Conservation (phyloP, 208 protist species). For the Trypanosomatidae sp. region DNA sequence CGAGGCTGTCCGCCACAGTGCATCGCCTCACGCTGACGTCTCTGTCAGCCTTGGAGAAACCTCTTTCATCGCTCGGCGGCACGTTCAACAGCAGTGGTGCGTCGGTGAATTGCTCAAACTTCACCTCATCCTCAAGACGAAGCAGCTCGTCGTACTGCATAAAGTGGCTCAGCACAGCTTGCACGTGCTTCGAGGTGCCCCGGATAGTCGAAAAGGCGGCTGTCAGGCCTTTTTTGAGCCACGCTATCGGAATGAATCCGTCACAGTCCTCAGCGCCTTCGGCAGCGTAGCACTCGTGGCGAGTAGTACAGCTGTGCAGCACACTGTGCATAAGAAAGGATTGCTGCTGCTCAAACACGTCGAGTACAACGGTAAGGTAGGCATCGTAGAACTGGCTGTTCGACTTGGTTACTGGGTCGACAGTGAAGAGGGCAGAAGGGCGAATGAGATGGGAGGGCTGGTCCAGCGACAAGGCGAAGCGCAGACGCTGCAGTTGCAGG, state of each 20-base stretch:
- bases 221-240: conserved; percentile 46
- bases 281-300: conserved; percentile 40
- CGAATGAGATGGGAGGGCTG: conserved; percentile 63
- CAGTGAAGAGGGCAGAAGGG: conserved; percentile 47
- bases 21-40: not conserved
- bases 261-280: conserved; percentile 68
- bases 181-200: conserved; percentile 36
- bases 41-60: not conserved
- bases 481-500: conserved; percentile 61
- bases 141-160: conserved; percentile 67
- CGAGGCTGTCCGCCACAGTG: not conserved
- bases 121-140: conserved; percentile 60
- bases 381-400: conserved; percentile 84
- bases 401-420: conserved; percentile 49
- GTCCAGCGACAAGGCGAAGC: conserved; percentile 83
- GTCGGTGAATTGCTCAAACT: conserved; percentile 76
- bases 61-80: not conserved
- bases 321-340: conserved; percentile 57
- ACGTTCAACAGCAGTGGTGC: conserved; percentile 69
- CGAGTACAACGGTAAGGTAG: conserved; percentile 67
- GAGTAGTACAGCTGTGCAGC: conserved; percentile 34
- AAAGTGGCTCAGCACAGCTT: conserved; percentile 68
- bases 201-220: conserved; percentile 29
- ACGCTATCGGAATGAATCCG: conserved; percentile 57
- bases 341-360: conserved; percentile 73